These are phyloP conservation scores for Podila epigama DNA, from an alignment of 192 early-diverging fungal genomes.

Conservation along the genomic window DNA sequence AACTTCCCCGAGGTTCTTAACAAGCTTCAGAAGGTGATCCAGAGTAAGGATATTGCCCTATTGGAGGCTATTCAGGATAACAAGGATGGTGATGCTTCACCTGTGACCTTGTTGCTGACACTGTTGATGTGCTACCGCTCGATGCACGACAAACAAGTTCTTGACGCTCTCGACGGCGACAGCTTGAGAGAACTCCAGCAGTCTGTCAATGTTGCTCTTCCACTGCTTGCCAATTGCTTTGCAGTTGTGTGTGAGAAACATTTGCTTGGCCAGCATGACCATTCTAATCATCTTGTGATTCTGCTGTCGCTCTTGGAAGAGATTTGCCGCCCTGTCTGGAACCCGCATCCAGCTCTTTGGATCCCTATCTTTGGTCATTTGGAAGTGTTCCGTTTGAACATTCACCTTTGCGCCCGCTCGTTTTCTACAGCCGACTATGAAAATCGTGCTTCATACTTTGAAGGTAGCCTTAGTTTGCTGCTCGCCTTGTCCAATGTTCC, in stretches of 20 bases:
- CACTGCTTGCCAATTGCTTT: conserved; percentile 26
- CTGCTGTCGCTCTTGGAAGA: conserved; percentile 51
- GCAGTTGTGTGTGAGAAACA: conserved; percentile 15
- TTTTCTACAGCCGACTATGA: conserved; percentile 44
- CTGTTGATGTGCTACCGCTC: conserved; percentile 38
- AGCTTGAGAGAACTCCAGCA: conserved; percentile 12
- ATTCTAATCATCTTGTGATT: conserved; percentile 51
- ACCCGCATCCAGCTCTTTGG: conserved; percentile 43
- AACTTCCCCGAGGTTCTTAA: conserved; percentile 35
- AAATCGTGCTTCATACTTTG: conserved; percentile 52
- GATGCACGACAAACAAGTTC: conserved; percentile 40
- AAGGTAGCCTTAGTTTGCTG: conserved; percentile 53
- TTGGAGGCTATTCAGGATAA: conserved; percentile 23
- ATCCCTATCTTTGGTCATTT: conserved; percentile 35
- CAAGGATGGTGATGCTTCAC: conserved; percentile 7
- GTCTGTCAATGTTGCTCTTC: conserved; percentile 18
- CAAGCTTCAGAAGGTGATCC: conserved; percentile 33
- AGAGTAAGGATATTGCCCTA: conserved; percentile 23
- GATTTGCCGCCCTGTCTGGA: conserved; percentile 46
- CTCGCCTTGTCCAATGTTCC: conserved; percentile 52
- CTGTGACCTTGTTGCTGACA: conserved; percentile 20
- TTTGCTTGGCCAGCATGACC: conserved; percentile 32
- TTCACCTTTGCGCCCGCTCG: conserved; percentile 44
- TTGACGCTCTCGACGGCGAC: conserved; percentile 13
- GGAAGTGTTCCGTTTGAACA: conserved; percentile 46